Evolutionary conservation across 352 stramenopile species (phyloP), one percentile per base, ranked within the genome.

Genomic region (Pythium aristosporum): DNA sequence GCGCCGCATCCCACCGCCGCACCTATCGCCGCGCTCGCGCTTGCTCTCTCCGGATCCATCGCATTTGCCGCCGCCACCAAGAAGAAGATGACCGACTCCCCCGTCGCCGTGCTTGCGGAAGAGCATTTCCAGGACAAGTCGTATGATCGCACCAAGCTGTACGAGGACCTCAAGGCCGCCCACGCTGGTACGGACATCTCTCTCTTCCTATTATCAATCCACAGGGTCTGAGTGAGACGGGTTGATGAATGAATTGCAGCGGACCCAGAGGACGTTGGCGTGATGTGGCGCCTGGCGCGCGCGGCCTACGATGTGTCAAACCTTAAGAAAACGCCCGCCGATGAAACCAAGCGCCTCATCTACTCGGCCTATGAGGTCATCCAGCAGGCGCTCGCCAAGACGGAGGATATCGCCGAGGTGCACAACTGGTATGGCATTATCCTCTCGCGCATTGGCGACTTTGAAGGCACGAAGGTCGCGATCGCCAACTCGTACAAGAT

Each of bases 351-450:
- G 63, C 39, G 69, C 42, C 63, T 77, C 23, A 77, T 68, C n/a
- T 80, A 80, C 61, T 66, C 74, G 49, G 79, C 83, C 63, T 74
- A 91, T 48, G 72, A 73, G 36, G 67, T 82, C 5, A 80, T 79
- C 13, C 67, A 82, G 23, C 81, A 94, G 49, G 70, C 85, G 28
- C 46, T 73, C 60, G 34, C 55, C 53, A 63, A 62, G 39, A 56
- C 53, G 46, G 61, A 68, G 37, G 56, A 61, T 37, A 63, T 57
- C n/a, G 82, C 85, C 6, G 72, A 82, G 28, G 76, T 94, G 46
- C 85, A 96, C 72, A 92, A 90, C 42, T 70, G 87, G 87, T 89
- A 76, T 47, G 87, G 87, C 57, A 91, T 96, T 64, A 91, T 94
- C 32, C 56, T 94, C 50, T 94, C 85, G 37, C 85, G 82, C 32